Percentiles rank a stretch among this genome's conserved stretches.
Evolutionary conservation across 176 grass and related monocot species (phyloP).

Genomic region (Ampelocalamus luodianensis): DNA sequence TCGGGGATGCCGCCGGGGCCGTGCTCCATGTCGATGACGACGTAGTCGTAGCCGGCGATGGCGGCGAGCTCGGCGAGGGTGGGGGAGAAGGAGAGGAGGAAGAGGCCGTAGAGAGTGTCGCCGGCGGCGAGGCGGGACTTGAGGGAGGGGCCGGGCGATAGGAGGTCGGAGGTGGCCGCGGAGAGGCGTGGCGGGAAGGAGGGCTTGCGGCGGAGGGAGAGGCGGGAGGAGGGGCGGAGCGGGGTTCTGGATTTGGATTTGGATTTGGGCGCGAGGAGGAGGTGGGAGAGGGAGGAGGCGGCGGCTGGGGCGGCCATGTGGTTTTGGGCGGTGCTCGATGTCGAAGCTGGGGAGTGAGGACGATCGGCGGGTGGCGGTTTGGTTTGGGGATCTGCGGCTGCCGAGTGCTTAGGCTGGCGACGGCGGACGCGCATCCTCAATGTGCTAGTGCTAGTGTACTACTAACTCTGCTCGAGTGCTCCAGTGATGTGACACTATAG

Average conservation of each 20-base stretch:
- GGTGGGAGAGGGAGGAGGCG: slow-evolving; percentile 40
- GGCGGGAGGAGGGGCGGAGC: slow-evolving; percentile 18
- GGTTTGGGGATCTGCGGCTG: slow-evolving; percentile 39
- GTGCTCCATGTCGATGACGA: slow-evolving; percentile 92
- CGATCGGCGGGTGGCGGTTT: slow-evolving; percentile 42
- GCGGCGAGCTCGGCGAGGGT: slow-evolving; percentile 82
- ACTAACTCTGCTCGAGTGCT: no score
- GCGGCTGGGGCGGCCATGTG: slow-evolving; percentile 43
- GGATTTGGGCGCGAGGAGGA: slow-evolving; percentile 33
- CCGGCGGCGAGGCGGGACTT: slow-evolving; percentile 73
- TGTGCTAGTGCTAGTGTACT: no score
- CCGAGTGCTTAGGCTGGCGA: slow-evolving; percentile 37
- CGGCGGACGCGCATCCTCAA: no score
- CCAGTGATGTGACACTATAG: no score
- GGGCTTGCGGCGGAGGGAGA: slow-evolving; percentile 24
- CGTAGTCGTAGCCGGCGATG: slow-evolving; percentile 93
- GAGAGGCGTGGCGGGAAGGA: slow-evolving; percentile 18
- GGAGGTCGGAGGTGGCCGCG: slow-evolving; percentile 41
- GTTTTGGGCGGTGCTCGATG: neutral
- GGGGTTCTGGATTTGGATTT: slow-evolving; percentile 18
- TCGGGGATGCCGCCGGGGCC: slow-evolving; percentile 80
- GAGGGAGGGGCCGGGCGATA: slow-evolving; percentile 38
- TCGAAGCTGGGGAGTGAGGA: slow-evolving; percentile 40
- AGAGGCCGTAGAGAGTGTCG: slow-evolving; percentile 84
- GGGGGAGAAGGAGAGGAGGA: slow-evolving; percentile 82